phyloP scores from a whole-genome alignment of 2,329 filamentous ascomycete species.

The Cladosporium sp. region DNA sequence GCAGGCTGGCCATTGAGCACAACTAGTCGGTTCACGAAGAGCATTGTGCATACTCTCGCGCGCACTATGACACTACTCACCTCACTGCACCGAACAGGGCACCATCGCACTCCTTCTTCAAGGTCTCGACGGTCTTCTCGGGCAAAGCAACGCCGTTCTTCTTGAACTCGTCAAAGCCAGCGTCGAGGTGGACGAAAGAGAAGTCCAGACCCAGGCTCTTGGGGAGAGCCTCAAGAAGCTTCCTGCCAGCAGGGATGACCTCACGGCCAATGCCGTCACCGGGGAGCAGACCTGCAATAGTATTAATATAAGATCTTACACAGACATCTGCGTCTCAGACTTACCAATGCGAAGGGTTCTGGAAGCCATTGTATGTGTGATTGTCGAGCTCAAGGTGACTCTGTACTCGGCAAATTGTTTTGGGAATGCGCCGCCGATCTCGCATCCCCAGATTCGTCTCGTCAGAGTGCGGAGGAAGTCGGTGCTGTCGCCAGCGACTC shows the following conservation, averaged over 20 bases:
- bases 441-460: neutral
- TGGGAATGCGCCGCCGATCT: conserved; percentile 6
- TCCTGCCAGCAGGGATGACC: conserved; percentile 90
- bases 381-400: neutral
- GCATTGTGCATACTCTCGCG: neutral
- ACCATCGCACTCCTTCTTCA: conserved; percentile 88
- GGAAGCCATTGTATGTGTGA: conserved; percentile 12
- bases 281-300: conserved; percentile 74
- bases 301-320: neutral
- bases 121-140: conserved; percentile 81
- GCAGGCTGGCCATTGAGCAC: neutral
- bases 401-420: conserved; percentile 3
- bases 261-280: conserved; percentile 98
- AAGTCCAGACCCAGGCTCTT: conserved; percentile 89
- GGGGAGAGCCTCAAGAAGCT: conserved; percentile 87
- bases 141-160: conserved; percentile 82
- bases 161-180: conserved; percentile 92
- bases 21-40: neutral
- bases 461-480: neutral
- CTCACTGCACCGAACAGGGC: conserved; percentile 92
- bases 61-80: too few relatives aligned
- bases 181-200: conserved; percentile 87
- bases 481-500: neutral
- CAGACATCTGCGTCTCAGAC: too few relatives aligned
- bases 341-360: conserved; percentile 13